Conservation (phyloP, 2,329 filamentous ascomycete species). For the Monosporascus ibericus region DNA sequence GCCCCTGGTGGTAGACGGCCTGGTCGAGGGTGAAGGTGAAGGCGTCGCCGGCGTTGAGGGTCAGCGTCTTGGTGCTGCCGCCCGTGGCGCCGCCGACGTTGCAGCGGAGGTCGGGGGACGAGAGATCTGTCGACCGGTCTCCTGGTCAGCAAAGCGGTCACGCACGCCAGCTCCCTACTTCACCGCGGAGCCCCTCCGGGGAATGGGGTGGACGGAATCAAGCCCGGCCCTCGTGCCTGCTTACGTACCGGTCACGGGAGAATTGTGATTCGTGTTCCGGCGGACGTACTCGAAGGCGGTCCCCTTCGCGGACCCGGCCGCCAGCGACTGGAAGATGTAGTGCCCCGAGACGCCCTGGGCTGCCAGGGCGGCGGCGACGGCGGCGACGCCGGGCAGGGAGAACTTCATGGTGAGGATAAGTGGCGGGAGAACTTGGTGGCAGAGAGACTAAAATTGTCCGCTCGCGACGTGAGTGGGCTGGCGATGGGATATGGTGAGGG, state of each 20-base stretch:
- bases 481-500: background rate
- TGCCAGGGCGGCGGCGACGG: conserved; percentile 24
- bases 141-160: too few relatives aligned
- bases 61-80: conserved; percentile 27
- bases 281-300: conserved; percentile 32
- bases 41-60: conserved; percentile 30
- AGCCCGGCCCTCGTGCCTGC: too few relatives aligned
- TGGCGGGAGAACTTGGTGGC: too few relatives aligned
- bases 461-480: background rate
- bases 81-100: conserved; percentile 32
- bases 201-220: background rate
- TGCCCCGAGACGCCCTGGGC: conserved; percentile 29
- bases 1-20: conserved; percentile 36
- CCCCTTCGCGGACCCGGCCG: conserved; percentile 26
- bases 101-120: conserved; percentile 34
- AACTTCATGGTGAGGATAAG: conserved; percentile 23
- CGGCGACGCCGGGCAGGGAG: conserved; percentile 13
- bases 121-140: conserved; percentile 20
- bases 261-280: conserved; percentile 42
- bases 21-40: conserved; percentile 33
- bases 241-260: conserved; percentile 32
- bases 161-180: too few relatives aligned
- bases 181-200: background rate
- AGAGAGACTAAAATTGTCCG: too few relatives aligned
- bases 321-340: conserved; percentile 35